These are phyloP conservation scores for Epichloe brachyelytri DNA, from an alignment of 2,329 filamentous ascomycete genomes.

Conservation along the genomic window DNA sequence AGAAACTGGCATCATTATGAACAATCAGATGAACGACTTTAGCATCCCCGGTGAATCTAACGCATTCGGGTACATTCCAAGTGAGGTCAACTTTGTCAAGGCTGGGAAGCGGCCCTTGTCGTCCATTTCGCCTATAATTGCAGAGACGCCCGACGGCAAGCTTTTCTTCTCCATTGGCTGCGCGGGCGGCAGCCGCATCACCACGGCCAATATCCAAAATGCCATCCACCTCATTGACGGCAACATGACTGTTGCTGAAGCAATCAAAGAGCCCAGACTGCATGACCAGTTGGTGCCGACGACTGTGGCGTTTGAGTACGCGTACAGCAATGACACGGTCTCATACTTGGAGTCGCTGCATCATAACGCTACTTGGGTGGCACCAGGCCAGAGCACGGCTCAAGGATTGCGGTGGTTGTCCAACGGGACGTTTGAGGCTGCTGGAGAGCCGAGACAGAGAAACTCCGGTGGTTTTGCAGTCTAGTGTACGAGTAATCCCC, in stretches of 20 bases:
- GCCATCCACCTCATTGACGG: slow-evolving; percentile 63
- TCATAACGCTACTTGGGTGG: slow-evolving; percentile 64
- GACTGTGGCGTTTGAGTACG: slow-evolving; percentile 54
- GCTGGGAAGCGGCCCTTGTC: slow-evolving; percentile 69
- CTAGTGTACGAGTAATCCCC: slow-evolving; percentile 13
- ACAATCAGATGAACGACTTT: slow-evolving; percentile 57
- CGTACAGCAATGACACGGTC: slow-evolving; percentile 57
- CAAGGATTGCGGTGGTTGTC: slow-evolving; percentile 55
- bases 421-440: slow-evolving; percentile 64
- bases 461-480: slow-evolving; percentile 55
- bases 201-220: slow-evolving; percentile 69
- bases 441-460: slow-evolving; percentile 66
- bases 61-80: slow-evolving; percentile 65
- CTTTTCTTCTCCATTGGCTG: slow-evolving; percentile 64
- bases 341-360: slow-evolving; percentile 52
- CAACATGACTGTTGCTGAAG: slow-evolving; percentile 44
- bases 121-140: slow-evolving; percentile 66
- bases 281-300: slow-evolving; percentile 76
- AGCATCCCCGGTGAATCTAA: slow-evolving; percentile 60
- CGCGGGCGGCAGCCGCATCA: slow-evolving; percentile 75
- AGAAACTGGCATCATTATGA: slow-evolving; percentile 69
- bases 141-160: slow-evolving; percentile 53
- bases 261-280: slow-evolving; percentile 55
- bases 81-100: slow-evolving; percentile 59
- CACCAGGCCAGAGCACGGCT: slow-evolving; percentile 51